Percentiles rank a stretch among this genome's conserved stretches.
These are phyloP conservation scores for Porcisia deanei DNA, from an alignment of 208 protist genomes.

Conservation along the genomic window DNA sequence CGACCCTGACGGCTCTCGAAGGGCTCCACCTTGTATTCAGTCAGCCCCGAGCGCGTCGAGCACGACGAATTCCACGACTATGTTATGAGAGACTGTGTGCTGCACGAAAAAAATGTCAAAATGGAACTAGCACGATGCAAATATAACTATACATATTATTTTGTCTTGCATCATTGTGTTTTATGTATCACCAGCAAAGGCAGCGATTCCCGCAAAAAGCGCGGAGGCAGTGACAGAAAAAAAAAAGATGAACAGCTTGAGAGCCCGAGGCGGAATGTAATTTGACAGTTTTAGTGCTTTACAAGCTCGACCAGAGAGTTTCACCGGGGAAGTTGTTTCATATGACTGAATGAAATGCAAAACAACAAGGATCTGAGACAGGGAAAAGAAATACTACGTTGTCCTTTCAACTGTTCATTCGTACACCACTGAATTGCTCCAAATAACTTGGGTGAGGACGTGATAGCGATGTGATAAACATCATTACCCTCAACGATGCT, in stretches of 20 bases:
- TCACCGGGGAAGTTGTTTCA: not conserved
- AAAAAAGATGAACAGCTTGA: not conserved
- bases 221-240: not conserved
- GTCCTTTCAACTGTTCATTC: not conserved
- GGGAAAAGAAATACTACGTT: not conserved
- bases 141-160: too few species aligned
- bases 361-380: not conserved
- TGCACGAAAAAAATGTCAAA: not conserved
- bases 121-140: not conserved
- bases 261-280: not conserved
- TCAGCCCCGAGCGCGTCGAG: not conserved
- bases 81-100: too few species aligned
- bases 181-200: not conserved
- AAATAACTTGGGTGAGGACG: not conserved
- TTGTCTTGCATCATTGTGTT: not conserved
- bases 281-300: not conserved
- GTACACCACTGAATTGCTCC: not conserved
- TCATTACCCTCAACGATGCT: not conserved
- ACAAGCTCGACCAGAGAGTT: not conserved
- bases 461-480: not conserved
- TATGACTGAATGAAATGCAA: not conserved
- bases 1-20: slow-evolving; percentile 21
- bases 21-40: slow-evolving; percentile 21
- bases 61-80: not conserved
- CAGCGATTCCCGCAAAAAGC: not conserved